phyloP scores from a whole-genome alignment of 1,139 yeast genomes.

The Magnusiomyces clavatus region DNA sequence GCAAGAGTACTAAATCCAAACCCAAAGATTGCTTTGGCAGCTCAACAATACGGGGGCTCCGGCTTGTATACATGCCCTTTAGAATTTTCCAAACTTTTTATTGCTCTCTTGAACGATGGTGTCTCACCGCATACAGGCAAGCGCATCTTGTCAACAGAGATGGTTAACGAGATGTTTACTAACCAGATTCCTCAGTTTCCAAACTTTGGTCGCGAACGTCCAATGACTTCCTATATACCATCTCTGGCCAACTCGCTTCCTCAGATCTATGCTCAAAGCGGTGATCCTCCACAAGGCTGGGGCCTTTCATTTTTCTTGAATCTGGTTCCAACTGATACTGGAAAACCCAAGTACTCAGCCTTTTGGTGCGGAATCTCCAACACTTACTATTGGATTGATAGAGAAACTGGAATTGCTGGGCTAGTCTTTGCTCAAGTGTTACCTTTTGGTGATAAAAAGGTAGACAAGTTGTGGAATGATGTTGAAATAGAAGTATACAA shows the following conservation, averaged over 20 bases:
- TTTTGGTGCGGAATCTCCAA: constrained; percentile 44
- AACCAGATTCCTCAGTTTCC: constrained; percentile 20
- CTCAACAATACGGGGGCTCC: constrained; percentile 36
- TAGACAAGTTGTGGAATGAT: constrained; percentile 6
- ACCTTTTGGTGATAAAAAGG: constrained; percentile 25
- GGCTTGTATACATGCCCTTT: constrained; percentile 39
- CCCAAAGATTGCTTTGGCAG: not conserved
- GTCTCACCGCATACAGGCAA: constrained; percentile 17
- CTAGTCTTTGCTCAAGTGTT: constrained; percentile 38
- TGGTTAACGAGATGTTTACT: constrained; percentile 18
- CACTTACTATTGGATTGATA: constrained; percentile 41
- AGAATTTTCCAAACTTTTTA: constrained; percentile 39
- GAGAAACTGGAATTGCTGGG: constrained; percentile 38
- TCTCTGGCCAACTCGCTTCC: constrained; percentile 17
- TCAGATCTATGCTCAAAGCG: constrained; percentile 17
- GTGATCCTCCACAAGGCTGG: constrained; percentile 19
- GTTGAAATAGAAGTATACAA: constrained; percentile 9
- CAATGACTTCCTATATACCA: constrained; percentile 13
- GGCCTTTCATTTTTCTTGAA: constrained; percentile 16
- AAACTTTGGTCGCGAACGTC: constrained; percentile 13
- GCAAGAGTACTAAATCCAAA: not conserved
- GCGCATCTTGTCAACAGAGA: constrained; percentile 19
- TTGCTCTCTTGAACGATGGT: constrained; percentile 42
- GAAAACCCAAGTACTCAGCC: constrained; percentile 37
- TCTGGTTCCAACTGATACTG: constrained; percentile 28